Evolutionary conservation across 768 basidiomycete species (phyloP), one percentile per base, ranked within the genome.

Genomic region (Suillus sp.): DNA sequence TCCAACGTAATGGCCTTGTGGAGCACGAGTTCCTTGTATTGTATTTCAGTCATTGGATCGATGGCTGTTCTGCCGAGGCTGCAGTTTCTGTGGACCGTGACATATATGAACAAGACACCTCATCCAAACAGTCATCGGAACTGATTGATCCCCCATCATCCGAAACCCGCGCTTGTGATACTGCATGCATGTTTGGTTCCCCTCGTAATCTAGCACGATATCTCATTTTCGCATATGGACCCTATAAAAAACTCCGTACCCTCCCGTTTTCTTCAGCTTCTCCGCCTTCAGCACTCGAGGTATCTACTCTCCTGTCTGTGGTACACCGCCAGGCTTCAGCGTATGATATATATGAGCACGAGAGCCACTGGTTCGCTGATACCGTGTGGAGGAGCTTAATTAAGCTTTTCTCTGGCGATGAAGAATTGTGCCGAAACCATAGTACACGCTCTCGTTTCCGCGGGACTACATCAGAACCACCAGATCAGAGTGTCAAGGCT

Each of bases 311-410:
- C 13, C 27, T 59, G 2, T 20, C 30, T 20, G 20, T 32, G 22
- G 14, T 45, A 27, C 37, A 32, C n/a, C 38, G 7, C 1, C 37
- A 42, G 9, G 38, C 38, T 10, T 20, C 57, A 1, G 38, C 38
- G 6, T 42, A 42, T 20, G 9, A 16, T 11, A 8, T 25, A 4
- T 42, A 59, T 9, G 4, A 42, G 14, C 18, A 59, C 11, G 32
- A 59, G n/a, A 42, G 57, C 37, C 27, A 42, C 14, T 42, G 57
- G 57, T 58, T 58, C 22, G 35, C 57, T 18, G 20, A 27, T 40
- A 58, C 22, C 5, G 37, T 45, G 4, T 9, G 32, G 10, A 45
- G 45, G 16, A 45, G 27, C 16, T 34, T 59, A 8, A 20, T 4
- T 4, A 35, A 45, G 10, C 25, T 32, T 20, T 30, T 59, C 25